phyloP scores from a whole-genome alignment of 73 alveolate species.

The Paramecium sonneborni region DNA sequence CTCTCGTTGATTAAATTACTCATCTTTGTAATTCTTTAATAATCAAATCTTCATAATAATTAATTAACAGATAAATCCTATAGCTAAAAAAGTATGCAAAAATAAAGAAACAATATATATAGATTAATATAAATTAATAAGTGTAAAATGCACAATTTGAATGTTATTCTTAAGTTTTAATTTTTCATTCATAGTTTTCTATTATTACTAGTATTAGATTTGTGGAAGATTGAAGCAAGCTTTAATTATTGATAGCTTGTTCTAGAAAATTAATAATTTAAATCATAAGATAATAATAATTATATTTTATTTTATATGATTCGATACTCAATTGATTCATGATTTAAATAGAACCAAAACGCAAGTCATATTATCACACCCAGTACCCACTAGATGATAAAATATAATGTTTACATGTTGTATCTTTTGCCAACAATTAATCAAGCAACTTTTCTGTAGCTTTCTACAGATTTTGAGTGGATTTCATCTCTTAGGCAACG shows the following conservation, averaged over 20 bases:
- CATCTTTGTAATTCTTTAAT: background rate
- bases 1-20: background rate
- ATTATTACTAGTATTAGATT: background rate
- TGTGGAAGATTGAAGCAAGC: background rate
- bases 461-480: constrained; percentile 54
- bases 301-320: background rate
- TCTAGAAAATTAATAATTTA: background rate
- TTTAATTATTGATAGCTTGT: background rate
- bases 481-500: background rate
- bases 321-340: background rate
- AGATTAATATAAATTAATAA: constrained; percentile 69
- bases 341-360: constrained; percentile 72
- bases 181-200: background rate
- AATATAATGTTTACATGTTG: background rate
- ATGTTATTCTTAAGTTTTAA: background rate
- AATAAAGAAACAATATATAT: background rate
- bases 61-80: background rate
- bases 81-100: background rate
- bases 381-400: constrained; percentile 71
- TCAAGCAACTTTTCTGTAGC: constrained; percentile 80
- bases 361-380: constrained; percentile 90
- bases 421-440: constrained; percentile 77
- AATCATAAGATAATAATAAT: background rate
- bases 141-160: constrained; percentile 2
- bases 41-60: constrained; percentile 46